Conservation (phyloP, 768 basidiomycete genomes). For the Amanita thiersii region DNA sequence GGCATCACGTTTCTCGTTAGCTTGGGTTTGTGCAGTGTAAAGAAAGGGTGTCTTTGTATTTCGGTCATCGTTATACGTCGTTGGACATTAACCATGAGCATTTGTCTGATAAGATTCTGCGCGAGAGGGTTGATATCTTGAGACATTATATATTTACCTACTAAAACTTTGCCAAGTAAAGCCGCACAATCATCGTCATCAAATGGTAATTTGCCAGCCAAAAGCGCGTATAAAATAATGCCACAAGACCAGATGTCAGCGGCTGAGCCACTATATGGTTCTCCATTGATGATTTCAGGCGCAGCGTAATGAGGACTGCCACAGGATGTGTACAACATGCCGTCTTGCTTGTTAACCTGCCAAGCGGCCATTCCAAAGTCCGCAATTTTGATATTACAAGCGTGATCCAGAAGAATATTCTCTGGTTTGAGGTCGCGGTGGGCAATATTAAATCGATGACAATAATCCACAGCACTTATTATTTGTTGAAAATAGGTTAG, state of each 20-base stretch:
- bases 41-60: conserved; percentile 78
- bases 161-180: conserved; percentile 75
- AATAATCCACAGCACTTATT: conserved; percentile 85
- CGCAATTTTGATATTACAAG: conserved; percentile 87
- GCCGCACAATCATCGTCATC: conserved; percentile 78
- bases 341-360: conserved; percentile 48
- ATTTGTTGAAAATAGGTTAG: conserved; percentile 90
- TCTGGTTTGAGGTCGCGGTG: conserved; percentile 95
- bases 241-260: conserved; percentile 98
- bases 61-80: conserved; percentile 78
- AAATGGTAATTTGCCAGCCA: conserved; percentile 84
- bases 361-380: conserved; percentile 98
- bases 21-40: conserved; percentile 45
- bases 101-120: conserved; percentile 67
- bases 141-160: conserved; percentile 71
- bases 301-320: conserved; percentile 95
- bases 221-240: conserved; percentile 84
- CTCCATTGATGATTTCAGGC: conserved; percentile 82
- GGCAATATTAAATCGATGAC: conserved; percentile 89
- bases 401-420: conserved; percentile 78
- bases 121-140: conserved; percentile 58
- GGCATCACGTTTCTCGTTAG: conserved; percentile 37
- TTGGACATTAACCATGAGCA: conserved; percentile 71
- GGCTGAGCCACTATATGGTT: conserved; percentile 76
- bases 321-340: conserved; percentile 72